Percentiles rank a stretch among this genome's conserved stretches.
Evolutionary conservation across 2,329 filamentous ascomycete species (phyloP).

Genomic region (Kalaharituber pfeilii): DNA sequence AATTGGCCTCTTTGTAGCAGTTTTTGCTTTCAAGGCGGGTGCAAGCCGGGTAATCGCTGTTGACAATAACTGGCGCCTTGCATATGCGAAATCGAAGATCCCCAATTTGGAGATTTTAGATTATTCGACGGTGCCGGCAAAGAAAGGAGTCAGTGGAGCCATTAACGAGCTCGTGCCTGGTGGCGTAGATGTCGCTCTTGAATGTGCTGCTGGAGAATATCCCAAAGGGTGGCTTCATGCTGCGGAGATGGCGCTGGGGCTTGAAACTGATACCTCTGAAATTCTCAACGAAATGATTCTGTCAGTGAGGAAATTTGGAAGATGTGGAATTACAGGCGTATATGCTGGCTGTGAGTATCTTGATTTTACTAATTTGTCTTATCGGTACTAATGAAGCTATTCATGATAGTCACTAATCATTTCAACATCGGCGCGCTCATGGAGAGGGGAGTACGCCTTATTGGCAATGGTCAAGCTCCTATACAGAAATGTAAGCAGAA

Average conservation of each 20-base stretch:
- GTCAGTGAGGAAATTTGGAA: constrained; percentile 52
- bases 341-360: constrained; percentile 36
- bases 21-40: constrained; percentile 49
- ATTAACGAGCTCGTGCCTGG: constrained; percentile 57
- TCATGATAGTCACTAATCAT: constrained; percentile 45
- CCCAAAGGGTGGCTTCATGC: constrained; percentile 44
- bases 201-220: constrained; percentile 48
- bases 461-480: constrained; percentile 42
- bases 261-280: constrained; percentile 73
- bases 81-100: constrained; percentile 47
- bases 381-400: too few species aligned
- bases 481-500: not conserved
- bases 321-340: constrained; percentile 59
- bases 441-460: constrained; percentile 70
- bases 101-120: constrained; percentile 51
- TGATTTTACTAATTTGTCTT: too few species aligned
- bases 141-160: constrained; percentile 48
- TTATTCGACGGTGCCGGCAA: constrained; percentile 44
- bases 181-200: constrained; percentile 58
- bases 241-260: constrained; percentile 41
- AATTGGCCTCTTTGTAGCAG: constrained; percentile 61
- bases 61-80: constrained; percentile 52
- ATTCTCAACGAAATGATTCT: constrained; percentile 66
- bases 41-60: constrained; percentile 62
- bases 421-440: constrained; percentile 72